phyloP scores from a whole-genome alignment of 2,329 filamentous ascomycete species.

The Fusarium tjaetaba region DNA sequence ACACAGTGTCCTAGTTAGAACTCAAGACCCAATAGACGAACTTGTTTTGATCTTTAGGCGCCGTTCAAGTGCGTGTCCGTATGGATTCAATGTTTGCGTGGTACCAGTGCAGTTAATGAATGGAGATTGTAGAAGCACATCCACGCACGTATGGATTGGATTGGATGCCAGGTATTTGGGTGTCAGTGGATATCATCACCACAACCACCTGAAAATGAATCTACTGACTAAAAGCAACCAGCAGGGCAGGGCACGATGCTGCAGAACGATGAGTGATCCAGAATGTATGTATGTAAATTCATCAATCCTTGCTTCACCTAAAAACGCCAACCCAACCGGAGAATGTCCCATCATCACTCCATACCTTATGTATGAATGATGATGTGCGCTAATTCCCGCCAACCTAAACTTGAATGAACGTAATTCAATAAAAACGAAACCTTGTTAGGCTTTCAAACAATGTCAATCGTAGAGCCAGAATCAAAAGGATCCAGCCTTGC shows the following conservation, averaged over 20 bases:
- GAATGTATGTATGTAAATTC: background rate
- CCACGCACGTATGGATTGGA: background rate
- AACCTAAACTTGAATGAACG: conserved; percentile 19
- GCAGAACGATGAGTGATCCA: background rate
- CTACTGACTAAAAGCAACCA: conserved; percentile 9
- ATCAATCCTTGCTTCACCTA: background rate
- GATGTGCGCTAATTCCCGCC: conserved; percentile 35
- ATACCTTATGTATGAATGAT: conserved; percentile 23
- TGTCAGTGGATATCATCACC: conserved; percentile 26
- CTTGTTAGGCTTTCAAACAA: background rate
- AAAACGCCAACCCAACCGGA: conserved; percentile 10
- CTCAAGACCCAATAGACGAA: background rate
- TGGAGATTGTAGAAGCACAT: background rate
- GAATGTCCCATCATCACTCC: conserved; percentile 1
- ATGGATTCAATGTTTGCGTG: conserved; percentile 18
- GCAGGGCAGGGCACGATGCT: background rate
- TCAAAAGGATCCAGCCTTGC: background rate
- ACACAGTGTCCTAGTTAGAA: background rate
- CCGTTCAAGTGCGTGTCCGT: conserved; percentile 5
- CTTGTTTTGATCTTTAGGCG: background rate
- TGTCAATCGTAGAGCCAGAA: conserved; percentile 1
- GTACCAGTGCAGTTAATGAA: background rate
- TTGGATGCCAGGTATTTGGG: conserved; percentile 8
- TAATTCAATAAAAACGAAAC: conserved; percentile 8
- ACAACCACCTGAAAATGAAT: conserved; percentile 37